Percentiles rank a stretch among this genome's conserved stretches.
Conservation (phyloP, 1,284 basidiomycete genomes). For the Melampsora abietis-canadensis region DNA sequence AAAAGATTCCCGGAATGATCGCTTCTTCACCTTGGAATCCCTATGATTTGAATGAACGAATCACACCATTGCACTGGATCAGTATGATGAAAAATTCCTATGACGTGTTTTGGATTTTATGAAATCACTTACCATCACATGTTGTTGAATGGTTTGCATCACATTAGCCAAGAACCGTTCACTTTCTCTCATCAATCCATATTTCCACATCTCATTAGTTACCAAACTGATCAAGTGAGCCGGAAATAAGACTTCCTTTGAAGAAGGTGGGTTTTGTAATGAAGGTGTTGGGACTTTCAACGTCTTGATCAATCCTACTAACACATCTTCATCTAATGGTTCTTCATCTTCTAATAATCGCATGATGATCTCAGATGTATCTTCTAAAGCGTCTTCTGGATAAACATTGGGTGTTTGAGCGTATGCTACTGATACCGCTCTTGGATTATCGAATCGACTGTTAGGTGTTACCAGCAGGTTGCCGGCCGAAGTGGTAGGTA, state of each 20-base stretch:
- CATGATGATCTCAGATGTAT: conserved; percentile 91
- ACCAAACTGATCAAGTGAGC: conserved; percentile 97
- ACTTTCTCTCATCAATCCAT: conserved; percentile 92
- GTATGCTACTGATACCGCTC: conserved; percentile 85
- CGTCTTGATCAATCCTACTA: conserved; percentile 83
- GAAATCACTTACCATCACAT: conserved; percentile 78
- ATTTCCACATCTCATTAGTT: conserved; percentile 99
- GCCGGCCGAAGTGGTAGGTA: conserved; percentile 47
- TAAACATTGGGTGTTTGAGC: conserved; percentile 69
- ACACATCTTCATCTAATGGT: conserved; percentile 86
- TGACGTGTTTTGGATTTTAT: no score
- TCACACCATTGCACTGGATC: no score
- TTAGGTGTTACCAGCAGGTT: conserved; percentile 61
- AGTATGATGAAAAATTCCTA: no score
- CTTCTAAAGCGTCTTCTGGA: conserved; percentile 65
- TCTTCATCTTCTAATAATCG: conserved; percentile 86
- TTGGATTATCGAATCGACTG: conserved; percentile 70
- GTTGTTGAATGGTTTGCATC: conserved; percentile 95
- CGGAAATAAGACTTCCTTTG: conserved; percentile 98
- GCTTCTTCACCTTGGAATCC: conserved; percentile 86
- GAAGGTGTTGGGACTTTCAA: conserved; percentile 91
- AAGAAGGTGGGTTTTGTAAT: conserved; percentile 81
- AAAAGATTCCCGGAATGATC: conserved; percentile 94
- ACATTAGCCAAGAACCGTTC: conserved; percentile 97
- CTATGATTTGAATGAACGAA: conserved; percentile 47